A percentile compares a stretch with the other conserved stretches of the same genome.
Evolutionary conservation across 208 protist genomes (phyloP).

Genomic region (Wallacemonas sp.): DNA sequence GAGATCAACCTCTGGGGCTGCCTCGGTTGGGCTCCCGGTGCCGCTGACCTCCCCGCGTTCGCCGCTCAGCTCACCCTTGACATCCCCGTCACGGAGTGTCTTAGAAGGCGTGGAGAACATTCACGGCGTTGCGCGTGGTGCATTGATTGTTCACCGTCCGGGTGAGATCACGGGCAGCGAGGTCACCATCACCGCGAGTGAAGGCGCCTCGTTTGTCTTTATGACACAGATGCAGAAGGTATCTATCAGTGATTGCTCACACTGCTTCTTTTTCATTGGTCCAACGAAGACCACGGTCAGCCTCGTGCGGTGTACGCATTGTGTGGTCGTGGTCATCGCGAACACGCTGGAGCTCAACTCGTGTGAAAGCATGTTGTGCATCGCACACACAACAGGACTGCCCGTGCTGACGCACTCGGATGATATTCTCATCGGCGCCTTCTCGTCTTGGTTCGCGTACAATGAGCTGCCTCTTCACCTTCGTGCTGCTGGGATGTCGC

Average conservation of each 20-base stretch:
- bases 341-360: slow-evolving; percentile 25
- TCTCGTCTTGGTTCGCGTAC: slow-evolving; percentile 38
- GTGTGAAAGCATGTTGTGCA: slow-evolving; percentile 19
- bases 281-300: slow-evolving; percentile 34
- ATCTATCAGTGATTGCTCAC: slow-evolving; percentile 19
- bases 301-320: slow-evolving; percentile 26
- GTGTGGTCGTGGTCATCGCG: slow-evolving; percentile 25
- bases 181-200: slow-evolving; percentile 10
- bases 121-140: not conserved
- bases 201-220: slow-evolving; percentile 13
- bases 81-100: too few relatives aligned
- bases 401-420: slow-evolving; percentile 25
- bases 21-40: too few relatives aligned
- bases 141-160: slow-evolving; percentile 13
- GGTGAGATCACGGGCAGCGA: slow-evolving; percentile 13
- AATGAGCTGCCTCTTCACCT: slow-evolving; percentile 31
- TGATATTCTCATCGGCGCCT: slow-evolving; percentile 22
- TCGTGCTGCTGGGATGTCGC: slow-evolving; percentile 21
- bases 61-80: too few relatives aligned
- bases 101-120: not conserved
- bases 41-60: too few relatives aligned
- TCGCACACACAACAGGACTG: slow-evolving; percentile 16
- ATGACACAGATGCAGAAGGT: slow-evolving; percentile 8
- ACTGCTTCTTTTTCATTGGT: slow-evolving; percentile 35
- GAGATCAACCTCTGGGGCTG: too few relatives aligned